Evolutionary conservation across 179 eudicot genomes (phyloP).

Genomic region (Camellia oleifera): DNA sequence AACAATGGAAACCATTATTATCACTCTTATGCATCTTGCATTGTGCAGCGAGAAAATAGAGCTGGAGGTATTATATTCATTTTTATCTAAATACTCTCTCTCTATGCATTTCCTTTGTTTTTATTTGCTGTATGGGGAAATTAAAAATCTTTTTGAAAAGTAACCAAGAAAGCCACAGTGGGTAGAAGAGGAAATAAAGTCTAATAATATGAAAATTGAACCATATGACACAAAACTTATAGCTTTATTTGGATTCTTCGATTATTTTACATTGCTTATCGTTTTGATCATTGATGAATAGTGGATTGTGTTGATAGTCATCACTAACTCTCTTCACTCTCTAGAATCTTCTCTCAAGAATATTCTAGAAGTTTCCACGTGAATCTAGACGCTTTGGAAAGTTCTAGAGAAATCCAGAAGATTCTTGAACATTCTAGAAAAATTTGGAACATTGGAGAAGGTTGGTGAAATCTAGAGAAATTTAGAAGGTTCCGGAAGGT

Average conservation of each 20-base stretch:
- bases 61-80: conserved; percentile 54
- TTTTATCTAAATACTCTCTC: not conserved
- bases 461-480: no score
- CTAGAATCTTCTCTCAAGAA: no score
- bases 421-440: no score
- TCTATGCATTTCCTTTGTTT: not conserved
- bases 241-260: conserved; percentile 9
- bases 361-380: no score
- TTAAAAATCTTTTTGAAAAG: not conserved
- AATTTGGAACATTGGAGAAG: no score
- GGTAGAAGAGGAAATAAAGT: not conserved
- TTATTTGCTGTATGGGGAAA: not conserved
- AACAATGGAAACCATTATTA: conserved; percentile 65
- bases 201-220: not conserved
- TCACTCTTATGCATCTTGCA: conserved; percentile 85
- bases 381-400: no score
- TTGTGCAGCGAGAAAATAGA: conserved; percentile 83
- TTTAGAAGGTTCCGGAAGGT: no score
- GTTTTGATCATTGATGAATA: not conserved
- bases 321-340: no score
- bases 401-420: no score
- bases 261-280: conserved; percentile 2
- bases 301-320: not conserved
- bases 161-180: not conserved
- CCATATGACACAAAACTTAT: not conserved